Conservation (phyloP, 257 asterid species). For the Nicotiana paniculata region DNA sequence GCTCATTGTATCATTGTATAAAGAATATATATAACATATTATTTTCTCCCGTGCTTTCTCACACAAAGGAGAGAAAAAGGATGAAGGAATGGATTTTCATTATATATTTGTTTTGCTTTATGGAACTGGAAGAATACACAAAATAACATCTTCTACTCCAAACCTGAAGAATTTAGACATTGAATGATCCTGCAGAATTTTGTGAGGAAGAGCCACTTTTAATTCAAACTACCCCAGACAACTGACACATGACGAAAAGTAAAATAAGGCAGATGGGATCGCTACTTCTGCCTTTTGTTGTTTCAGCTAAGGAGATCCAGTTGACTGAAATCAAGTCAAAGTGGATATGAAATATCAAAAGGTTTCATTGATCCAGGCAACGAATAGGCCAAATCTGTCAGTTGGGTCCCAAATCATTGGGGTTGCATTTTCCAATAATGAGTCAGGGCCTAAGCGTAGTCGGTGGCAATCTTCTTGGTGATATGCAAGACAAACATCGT, state of each 20-base stretch:
- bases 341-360: not conserved
- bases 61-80: not conserved
- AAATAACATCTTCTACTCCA: not conserved
- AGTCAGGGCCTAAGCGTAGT: not conserved
- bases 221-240: slow-evolving; percentile 1
- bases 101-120: not conserved
- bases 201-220: not conserved
- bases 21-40: too few species aligned
- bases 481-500: not conserved
- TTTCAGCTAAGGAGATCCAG: not conserved
- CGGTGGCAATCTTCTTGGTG: not conserved
- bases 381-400: not conserved
- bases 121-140: not conserved
- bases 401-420: not conserved
- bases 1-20: too few species aligned
- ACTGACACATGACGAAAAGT: not conserved
- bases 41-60: too few species aligned
- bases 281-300: not conserved
- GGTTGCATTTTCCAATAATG: not conserved
- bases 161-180: not conserved
- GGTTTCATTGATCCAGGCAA: not conserved
- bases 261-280: not conserved
- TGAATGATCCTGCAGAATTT: not conserved
- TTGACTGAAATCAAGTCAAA: not conserved
- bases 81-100: not conserved